Evolutionary conservation across 2,329 filamentous ascomycete genomes (phyloP).

Genomic region (Penicillium concentricum): DNA sequence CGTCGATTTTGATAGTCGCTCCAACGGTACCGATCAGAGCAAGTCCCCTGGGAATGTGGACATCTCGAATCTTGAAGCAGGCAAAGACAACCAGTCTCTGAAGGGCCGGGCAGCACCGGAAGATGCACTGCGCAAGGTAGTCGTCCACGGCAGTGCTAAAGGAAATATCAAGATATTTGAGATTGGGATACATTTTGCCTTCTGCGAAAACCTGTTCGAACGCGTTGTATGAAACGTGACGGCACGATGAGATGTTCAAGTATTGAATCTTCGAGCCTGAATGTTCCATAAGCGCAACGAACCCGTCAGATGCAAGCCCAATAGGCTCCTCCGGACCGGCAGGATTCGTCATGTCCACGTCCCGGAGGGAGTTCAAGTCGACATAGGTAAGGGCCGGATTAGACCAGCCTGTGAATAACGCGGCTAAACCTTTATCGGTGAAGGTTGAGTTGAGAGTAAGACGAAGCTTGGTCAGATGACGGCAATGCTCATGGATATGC

Average conservation of each 20-base stretch:
- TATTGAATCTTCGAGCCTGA: conserved; percentile 65
- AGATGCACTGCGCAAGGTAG: conserved; percentile 45
- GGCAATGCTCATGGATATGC: conserved; percentile 69
- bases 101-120: conserved; percentile 48
- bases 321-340: conserved; percentile 61
- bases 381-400: conserved; percentile 70
- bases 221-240: conserved; percentile 70
- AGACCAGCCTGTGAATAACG: conserved; percentile 72
- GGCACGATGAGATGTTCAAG: conserved; percentile 79
- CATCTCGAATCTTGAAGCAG: conserved; percentile 59
- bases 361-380: conserved; percentile 75
- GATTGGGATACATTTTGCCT: conserved; percentile 62
- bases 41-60: conserved; percentile 57
- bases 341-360: conserved; percentile 69
- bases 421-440: conserved; percentile 70
- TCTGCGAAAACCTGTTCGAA: conserved; percentile 72
- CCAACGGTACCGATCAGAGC: conserved; percentile 54
- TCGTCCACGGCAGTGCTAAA: conserved; percentile 56
- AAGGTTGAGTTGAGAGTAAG: conserved; percentile 74
- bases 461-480: conserved; percentile 70
- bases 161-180: conserved; percentile 72
- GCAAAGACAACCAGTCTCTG: conserved; percentile 61
- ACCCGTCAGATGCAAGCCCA: conserved; percentile 73
- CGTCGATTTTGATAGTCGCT: conserved; percentile 19
- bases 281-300: conserved; percentile 79